Evolutionary conservation across 139 green algal genomes (phyloP), one percentile per base, ranked within the genome.

Genomic region (Micractinium conductrix): DNA sequence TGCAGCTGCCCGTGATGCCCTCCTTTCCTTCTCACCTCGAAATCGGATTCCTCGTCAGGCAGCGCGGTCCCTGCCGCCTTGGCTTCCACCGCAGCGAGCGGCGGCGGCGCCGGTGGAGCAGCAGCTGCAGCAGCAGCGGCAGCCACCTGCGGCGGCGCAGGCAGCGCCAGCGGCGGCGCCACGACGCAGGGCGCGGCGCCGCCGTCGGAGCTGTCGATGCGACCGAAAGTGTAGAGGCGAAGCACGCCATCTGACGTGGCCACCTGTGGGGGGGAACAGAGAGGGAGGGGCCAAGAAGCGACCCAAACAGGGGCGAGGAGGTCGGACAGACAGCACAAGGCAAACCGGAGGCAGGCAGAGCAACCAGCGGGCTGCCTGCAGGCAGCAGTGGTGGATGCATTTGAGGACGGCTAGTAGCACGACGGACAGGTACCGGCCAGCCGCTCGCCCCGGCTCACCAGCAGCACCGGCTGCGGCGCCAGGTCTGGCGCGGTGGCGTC

Each of bases 221-320:
- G 44, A 0, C 83, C 87, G 60, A 92, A 84, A 12, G 63, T 89
- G 83, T 92, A 95, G 38, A 87, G 33, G 16, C 91, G 87, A 40
- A 95, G 88, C 24, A 87, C 85, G 48, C 81, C 88, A 69, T 95
- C 92, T 0, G 90, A 92, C 2, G 92, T 95, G 43, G 84, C 83
- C 16, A 94, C 79, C 79, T 71, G 67, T 28, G 10, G 10, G 19
- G 9, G 10, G 8, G n/a, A n/a, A n/a, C n/a, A n/a, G n/a, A n/a
- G n/a, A n/a, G n/a, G n/a, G n/a, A n/a, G n/a, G n/a, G n/a, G n/a
- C n/a, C n/a, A n/a, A n/a, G n/a, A n/a, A n/a, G n/a, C n/a, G n/a
- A n/a, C n/a, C n/a, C n/a, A n/a, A n/a, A n/a, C n/a, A n/a, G n/a
- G n/a, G n/a, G n/a, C n/a, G n/a, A n/a, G n/a, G n/a, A n/a, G n/a